phyloP scores from a whole-genome alignment of 2,329 filamentous ascomycete genomes.

The Apiospora arundinis region DNA sequence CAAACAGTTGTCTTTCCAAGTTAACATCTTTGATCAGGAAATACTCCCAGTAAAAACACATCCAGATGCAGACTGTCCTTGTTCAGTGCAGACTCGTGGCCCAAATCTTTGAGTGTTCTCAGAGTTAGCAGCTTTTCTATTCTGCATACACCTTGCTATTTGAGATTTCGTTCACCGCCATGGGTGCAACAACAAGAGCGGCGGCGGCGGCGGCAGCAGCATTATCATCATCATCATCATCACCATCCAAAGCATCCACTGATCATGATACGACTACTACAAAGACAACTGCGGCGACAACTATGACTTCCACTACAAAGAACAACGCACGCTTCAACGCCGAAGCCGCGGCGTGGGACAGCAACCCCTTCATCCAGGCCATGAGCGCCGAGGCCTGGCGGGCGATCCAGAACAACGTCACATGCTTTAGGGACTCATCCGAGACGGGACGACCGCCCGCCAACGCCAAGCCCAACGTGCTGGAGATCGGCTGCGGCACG shows the following conservation, averaged over 20 bases:
- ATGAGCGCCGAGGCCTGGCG: constrained; percentile 51
- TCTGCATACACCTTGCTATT: not conserved
- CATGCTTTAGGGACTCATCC: constrained; percentile 36
- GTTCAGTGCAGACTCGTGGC: not conserved
- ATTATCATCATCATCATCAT: not conserved
- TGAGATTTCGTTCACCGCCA: not conserved
- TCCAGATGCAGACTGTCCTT: not conserved
- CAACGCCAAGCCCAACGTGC: constrained; percentile 45
- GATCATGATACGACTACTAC: not conserved
- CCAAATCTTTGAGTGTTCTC: not conserved
- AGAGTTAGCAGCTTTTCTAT: too few relatives aligned
- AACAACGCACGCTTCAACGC: constrained; percentile 57
- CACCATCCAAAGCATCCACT: not conserved
- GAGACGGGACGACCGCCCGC: not conserved
- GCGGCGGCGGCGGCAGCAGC: not conserved
- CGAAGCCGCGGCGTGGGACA: constrained; percentile 31
- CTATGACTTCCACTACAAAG: constrained; percentile 17
- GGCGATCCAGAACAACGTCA: constrained; percentile 49
- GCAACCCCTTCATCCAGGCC: constrained; percentile 55
- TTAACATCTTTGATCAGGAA: not conserved
- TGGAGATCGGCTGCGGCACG: constrained; percentile 64
- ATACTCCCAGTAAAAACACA: not conserved
- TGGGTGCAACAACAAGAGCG: not conserved
- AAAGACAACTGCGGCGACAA: not conserved
- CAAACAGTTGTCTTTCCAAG: not conserved